Percentiles rank a stretch among this genome's conserved stretches.
Evolutionary conservation across 805 yeast genomes (phyloP).

Genomic region (Ogataea henricii): DNA sequence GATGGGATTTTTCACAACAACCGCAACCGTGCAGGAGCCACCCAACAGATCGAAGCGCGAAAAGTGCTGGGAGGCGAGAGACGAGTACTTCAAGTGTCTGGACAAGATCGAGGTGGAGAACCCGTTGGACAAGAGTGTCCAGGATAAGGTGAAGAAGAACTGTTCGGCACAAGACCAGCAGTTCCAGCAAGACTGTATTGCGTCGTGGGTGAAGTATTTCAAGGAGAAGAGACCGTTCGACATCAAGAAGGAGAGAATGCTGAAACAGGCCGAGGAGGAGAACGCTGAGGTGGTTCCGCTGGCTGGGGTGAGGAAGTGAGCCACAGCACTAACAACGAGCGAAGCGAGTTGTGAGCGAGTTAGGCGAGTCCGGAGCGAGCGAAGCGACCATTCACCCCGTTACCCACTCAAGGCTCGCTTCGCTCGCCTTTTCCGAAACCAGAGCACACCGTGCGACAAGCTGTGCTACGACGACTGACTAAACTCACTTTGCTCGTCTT

Average conservation of each 20-base stretch:
- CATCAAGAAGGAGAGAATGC: slow-evolving; percentile 63
- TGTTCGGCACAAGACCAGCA: slow-evolving; percentile 61
- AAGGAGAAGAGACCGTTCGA: slow-evolving; percentile 87
- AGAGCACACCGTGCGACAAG: no score
- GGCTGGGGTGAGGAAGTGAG: slow-evolving; percentile 29
- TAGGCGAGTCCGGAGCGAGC: no score
- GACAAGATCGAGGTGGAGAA: slow-evolving; percentile 67
- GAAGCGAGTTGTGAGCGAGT: no score
- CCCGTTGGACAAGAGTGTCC: slow-evolving; percentile 59
- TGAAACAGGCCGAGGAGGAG: slow-evolving; percentile 69
- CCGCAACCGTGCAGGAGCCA: slow-evolving; percentile 36
- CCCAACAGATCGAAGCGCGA: slow-evolving; percentile 67
- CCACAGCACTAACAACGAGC: background rate
- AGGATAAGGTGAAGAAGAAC: slow-evolving; percentile 47
- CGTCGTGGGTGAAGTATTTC: slow-evolving; percentile 87
- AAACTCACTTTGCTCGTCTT: no score
- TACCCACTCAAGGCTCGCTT: no score
- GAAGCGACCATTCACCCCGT: no score
- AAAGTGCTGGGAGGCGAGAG: slow-evolving; percentile 90
- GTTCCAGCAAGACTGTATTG: slow-evolving; percentile 76
- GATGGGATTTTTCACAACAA: slow-evolving; percentile 55
- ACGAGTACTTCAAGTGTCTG: slow-evolving; percentile 72
- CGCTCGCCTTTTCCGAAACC: no score
- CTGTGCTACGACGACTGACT: no score
- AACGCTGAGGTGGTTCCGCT: slow-evolving; percentile 48